A percentile compares a stretch with the other conserved stretches of the same genome.
phyloP scores from a whole-genome alignment of 768 basidiomycete species.

The Tylopilus balloui region DNA sequence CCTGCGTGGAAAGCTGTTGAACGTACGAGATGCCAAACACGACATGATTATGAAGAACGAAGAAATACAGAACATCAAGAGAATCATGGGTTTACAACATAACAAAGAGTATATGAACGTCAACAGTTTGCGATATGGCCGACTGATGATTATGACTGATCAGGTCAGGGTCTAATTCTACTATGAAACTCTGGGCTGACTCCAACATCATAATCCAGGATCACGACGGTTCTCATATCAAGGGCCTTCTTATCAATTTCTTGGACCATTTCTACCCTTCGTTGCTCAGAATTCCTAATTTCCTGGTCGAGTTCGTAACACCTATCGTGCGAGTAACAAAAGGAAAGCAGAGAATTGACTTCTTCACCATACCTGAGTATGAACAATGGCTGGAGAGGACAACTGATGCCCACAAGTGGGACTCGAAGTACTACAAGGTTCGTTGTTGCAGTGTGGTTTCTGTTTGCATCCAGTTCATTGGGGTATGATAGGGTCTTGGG shows the following conservation, averaged over 20 bases:
- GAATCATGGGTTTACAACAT: constrained; percentile 95
- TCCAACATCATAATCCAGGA: constrained; percentile 51
- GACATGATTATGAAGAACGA: constrained; percentile 98
- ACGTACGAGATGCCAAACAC: constrained; percentile 94
- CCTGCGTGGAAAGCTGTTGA: constrained; percentile 91
- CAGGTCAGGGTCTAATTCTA: constrained; percentile 53
- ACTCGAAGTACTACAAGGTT: constrained; percentile 96
- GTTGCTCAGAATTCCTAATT: constrained; percentile 81
- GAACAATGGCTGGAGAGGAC: constrained; percentile 86
- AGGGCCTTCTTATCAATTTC: constrained; percentile 98
- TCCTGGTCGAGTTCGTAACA: constrained; percentile 96
- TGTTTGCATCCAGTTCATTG: constrained; percentile 1
- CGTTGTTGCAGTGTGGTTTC: constrained; percentile 12
- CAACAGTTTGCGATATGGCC: constrained; percentile 79
- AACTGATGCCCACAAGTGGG: constrained; percentile 76
- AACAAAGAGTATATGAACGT: constrained; percentile 79
- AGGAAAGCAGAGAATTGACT: constrained; percentile 73
- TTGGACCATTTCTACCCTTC: constrained; percentile 97
- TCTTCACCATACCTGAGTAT: constrained; percentile 97
- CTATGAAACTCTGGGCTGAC: neutral
- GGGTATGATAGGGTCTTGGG: constrained; percentile 75
- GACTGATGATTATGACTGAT: constrained; percentile 99
- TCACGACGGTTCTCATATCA: constrained; percentile 99
- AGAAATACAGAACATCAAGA: constrained; percentile 95
- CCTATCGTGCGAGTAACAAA: constrained; percentile 94